These are phyloP conservation scores for Nannochloropsis salina DNA, from an alignment of 108 stramenopile species.

Conservation along the genomic window DNA sequence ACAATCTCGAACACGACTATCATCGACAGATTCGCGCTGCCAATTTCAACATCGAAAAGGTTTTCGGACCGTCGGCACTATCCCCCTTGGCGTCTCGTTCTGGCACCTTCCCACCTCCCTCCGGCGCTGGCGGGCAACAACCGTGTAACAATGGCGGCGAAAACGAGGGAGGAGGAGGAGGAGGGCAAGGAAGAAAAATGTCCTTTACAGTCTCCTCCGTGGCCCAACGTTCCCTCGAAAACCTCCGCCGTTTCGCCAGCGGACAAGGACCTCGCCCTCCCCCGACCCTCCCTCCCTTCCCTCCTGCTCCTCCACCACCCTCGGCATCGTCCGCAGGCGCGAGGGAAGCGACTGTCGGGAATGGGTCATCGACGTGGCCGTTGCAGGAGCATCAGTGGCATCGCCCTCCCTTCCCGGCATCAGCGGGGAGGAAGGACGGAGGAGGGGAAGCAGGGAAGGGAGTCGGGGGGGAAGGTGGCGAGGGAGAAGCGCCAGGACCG, in stretches of 20 bases:
- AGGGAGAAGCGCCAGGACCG: neutral
- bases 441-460: neutral
- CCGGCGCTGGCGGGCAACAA: too few species aligned
- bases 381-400: neutral
- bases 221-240: neutral
- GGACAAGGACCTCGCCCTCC: neutral
- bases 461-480: constrained; percentile 4
- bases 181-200: neutral
- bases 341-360: too few species aligned
- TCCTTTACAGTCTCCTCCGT: neutral
- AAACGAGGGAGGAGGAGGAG: neutral
- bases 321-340: neutral
- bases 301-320: neutral
- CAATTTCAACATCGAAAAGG: too few species aligned
- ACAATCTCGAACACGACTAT: neutral
- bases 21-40: too few species aligned
- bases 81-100: too few species aligned
- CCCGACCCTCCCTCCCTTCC: neutral
- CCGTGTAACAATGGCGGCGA: neutral
- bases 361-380: neutral
- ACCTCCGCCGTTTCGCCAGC: neutral
- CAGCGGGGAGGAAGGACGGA: neutral
- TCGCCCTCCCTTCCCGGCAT: neutral
- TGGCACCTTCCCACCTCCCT: too few species aligned
- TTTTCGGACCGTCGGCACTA: too few species aligned